Base-by-base conservation (phyloP, 2,329 filamentous ascomycete species). In the Paraphoma sp. region DNA sequence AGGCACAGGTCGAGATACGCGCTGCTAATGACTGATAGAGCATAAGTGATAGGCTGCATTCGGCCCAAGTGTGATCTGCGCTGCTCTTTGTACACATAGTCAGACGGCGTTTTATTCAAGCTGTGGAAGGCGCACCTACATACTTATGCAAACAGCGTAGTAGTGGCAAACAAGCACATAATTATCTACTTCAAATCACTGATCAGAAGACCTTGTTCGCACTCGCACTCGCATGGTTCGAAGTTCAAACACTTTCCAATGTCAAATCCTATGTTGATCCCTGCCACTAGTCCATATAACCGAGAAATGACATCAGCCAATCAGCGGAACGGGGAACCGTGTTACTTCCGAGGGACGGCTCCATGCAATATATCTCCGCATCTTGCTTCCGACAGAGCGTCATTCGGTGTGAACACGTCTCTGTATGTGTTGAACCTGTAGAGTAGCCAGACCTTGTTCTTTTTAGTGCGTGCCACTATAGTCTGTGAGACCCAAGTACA, bases 1-100 rank as follows among this genome's bases (percentile, higher is more conserved):
- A 71, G 40, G 56, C 61, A 30, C 62, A 65, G 42, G 57, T 68
- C 0, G 63, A 70, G 52, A 67, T 70, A 41, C 62, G 66, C 29
- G 60, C 64, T 18, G 57, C 66, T 10, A 62, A 61, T 42, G 62
- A 68, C 17, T 45, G 56, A 31, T 50, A 45, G 40, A 57, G 59
- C 36, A 42, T 28, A 23, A 23, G 23, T 23, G 23, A 23, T 23
- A 23, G 23, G 23, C 23, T 3, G 3, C 6, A 3, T 10, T 36
- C 33, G 3, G 41, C 41, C n/a, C 4, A 12, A 16, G n/a, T 43
- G 41, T 23, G 23, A 14, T 18, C 12, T 9, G 17, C 6, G 18
- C 10, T 42, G 40, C 40, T 16, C 40, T n/a, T 14, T 42, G n/a
- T 42, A 42, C 40, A 42, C n/a, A 16, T 42, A n/a, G 14, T 23